Base-by-base conservation (phyloP, 225 moss, liverwort and hornwort genomes). In the Sphagnum contortum region DNA sequence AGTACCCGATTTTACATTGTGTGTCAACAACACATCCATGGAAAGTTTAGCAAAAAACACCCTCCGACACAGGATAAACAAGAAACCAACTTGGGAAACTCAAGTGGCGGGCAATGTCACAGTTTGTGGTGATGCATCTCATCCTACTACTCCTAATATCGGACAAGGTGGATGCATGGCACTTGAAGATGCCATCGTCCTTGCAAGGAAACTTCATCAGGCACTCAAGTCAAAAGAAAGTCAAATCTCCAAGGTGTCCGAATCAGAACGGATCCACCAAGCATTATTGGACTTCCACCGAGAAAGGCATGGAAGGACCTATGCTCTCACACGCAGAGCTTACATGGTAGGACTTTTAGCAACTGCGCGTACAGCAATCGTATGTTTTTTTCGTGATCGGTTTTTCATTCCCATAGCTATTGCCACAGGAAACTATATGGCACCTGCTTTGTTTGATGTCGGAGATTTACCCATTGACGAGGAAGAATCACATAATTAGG, bases 141-240 rank as follows among this genome's bases (percentile, higher is more conserved):
- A 64, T 14, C 64, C 64, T 6, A 64, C 50, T 14, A 64, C 64
- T 48, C 64, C 64, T 11, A 64, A 64, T 49, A 6, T 64, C 9
- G 64, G 64, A 5, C 64, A 64, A 12, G 64, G 64, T 14, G 64
- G 47, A 14, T 48, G 48, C 64, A 29, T 49, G 9, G 47, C 48
- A 48, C 48, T 64, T 47, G 64, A 64, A 50, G 64, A 64, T 10
- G 49, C n/a, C 47, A 49, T 64, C 47, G 6, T 64, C 49, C 64
- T 64, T 48, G 64, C 10, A 14, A 64, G 49, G 12, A 14, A 64
- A 29, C 47, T 64, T 10, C 49, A 48, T 51, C 64, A 29, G 49
- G 64, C 64, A 47, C 51, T 64, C 9, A 48, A 29, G 29, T 29
- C 29, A 29, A 29, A 29, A 29, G 29, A 29, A 29, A 29, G 29